Conservation (phyloP, 2,329 filamentous ascomycete species). For the Fusarium sp. region DNA sequence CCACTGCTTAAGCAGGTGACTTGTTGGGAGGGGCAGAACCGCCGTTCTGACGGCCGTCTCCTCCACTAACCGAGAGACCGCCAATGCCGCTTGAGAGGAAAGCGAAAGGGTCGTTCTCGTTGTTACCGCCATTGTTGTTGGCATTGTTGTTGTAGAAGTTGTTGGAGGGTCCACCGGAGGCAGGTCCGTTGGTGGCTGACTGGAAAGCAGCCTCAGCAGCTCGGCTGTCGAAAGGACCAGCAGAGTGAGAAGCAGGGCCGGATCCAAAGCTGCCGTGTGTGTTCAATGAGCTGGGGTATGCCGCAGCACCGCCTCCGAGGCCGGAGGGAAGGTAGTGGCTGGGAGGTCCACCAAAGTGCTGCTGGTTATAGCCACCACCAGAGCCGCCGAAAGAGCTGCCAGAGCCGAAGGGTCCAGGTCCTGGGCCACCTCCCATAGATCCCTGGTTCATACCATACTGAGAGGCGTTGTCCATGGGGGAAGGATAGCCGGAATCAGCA, state of each 20-base stretch:
- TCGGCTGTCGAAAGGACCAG: constrained; percentile 90
- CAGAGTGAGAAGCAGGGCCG: constrained; percentile 81
- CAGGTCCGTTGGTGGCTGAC: constrained; percentile 83
- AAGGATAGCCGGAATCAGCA: constrained; percentile 91
- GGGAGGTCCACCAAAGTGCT: constrained; percentile 88
- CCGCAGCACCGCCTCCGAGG: constrained; percentile 76
- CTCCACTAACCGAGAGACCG: constrained; percentile 76
- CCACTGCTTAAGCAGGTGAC: constrained; percentile 65
- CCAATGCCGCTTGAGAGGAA: constrained; percentile 82
- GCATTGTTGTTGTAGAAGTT: constrained; percentile 66
- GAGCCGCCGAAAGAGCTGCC: constrained; percentile 75
- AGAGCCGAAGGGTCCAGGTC: constrained; percentile 80
- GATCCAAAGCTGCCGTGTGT: constrained; percentile 78
- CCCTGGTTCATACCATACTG: constrained; percentile 87
- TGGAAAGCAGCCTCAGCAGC: constrained; percentile 95
- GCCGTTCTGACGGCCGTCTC: constrained; percentile 73
- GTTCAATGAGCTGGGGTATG: constrained; percentile 83
- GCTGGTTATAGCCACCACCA: constrained; percentile 75
- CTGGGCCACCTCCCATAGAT: constrained; percentile 87
- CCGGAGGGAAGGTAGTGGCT: constrained; percentile 93
- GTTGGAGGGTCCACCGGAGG: constrained; percentile 77
- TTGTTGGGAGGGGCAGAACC: constrained; percentile 68
- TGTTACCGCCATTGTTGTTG: constrained; percentile 73
- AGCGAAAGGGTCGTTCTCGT: constrained; percentile 80
- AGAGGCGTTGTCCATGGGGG: constrained; percentile 86